These are phyloP conservation scores for Colletotrichum abscissum DNA, from an alignment of 2,329 filamentous ascomycete species.

Conservation along the genomic window DNA sequence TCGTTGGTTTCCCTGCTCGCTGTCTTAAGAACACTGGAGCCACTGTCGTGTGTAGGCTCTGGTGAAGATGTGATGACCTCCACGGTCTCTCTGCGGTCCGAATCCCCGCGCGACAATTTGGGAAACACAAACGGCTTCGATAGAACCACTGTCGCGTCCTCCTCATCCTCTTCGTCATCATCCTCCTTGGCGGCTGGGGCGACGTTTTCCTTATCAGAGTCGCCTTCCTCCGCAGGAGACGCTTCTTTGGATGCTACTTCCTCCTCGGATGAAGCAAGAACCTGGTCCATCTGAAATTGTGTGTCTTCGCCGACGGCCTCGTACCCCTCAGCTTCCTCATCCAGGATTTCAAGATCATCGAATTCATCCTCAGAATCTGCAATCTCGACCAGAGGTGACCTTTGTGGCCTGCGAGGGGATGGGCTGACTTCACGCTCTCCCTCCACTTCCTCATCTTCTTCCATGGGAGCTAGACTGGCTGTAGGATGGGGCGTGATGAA, in stretches of 20 bases:
- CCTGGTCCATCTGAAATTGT: conserved; percentile 29
- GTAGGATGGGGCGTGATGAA: conserved; percentile 35
- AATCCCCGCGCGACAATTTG: neutral
- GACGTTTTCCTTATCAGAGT: conserved; percentile 35
- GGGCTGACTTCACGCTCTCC: conserved; percentile 12
- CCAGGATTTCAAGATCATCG: conserved; percentile 29
- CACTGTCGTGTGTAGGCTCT: conserved; percentile 14
- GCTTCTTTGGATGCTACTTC: conserved; percentile 1
- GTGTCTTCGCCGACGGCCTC: conserved; percentile 36
- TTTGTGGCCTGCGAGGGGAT: conserved; percentile 20
- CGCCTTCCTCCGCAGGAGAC: conserved; percentile 21
- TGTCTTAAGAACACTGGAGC: neutral
- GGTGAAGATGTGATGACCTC: conserved; percentile 32
- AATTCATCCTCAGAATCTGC: conserved; percentile 62
- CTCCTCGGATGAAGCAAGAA: conserved; percentile 34
- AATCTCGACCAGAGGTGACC: conserved; percentile 50
- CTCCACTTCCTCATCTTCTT: conserved; percentile 20
- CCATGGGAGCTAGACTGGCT: conserved; percentile 15
- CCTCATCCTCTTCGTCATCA: conserved; percentile 17
- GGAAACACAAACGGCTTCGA: conserved; percentile 22
- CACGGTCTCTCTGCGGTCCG: conserved; percentile 26
- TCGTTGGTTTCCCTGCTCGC: conserved; percentile 4
- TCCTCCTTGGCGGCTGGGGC: conserved; percentile 18
- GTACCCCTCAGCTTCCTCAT: conserved; percentile 36
- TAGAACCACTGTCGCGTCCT: conserved; percentile 24